These are phyloP conservation scores for Fusarium sterilihyphosum DNA, from an alignment of 2,329 filamentous ascomycete genomes.

Conservation along the genomic window DNA sequence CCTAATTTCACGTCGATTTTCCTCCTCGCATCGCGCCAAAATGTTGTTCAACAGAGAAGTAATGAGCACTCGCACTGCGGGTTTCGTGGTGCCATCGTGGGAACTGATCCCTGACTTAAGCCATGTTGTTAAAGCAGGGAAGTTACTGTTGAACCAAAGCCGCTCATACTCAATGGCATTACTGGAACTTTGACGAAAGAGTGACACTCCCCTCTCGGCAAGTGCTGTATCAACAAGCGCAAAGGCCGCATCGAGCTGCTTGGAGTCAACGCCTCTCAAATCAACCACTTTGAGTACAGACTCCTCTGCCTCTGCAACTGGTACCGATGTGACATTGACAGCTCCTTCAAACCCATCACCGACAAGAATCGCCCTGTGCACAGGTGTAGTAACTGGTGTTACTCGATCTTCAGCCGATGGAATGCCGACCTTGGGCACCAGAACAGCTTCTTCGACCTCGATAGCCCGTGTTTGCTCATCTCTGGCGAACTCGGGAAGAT, in stretches of 20 bases:
- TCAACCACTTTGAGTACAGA: slow-evolving; percentile 68
- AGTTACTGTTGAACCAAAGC: slow-evolving; percentile 77
- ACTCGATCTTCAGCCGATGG: slow-evolving; percentile 71
- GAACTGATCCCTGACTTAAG: slow-evolving; percentile 61
- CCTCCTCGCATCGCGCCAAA: slow-evolving; percentile 59
- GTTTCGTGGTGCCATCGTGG: slow-evolving; percentile 64
- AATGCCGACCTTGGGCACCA: slow-evolving; percentile 81
- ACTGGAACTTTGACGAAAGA: slow-evolving; percentile 74
- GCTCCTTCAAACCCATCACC: slow-evolving; percentile 77
- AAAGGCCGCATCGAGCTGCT: slow-evolving; percentile 55
- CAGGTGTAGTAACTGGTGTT: slow-evolving; percentile 78
- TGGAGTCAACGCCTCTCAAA: slow-evolving; percentile 56
- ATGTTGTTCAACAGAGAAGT: slow-evolving; percentile 71
- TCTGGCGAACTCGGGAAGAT: slow-evolving; percentile 49
- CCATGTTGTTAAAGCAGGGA: slow-evolving; percentile 74
- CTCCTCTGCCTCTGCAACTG: slow-evolving; percentile 50
- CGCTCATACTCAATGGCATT: slow-evolving; percentile 78
- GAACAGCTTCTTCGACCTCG: slow-evolving; percentile 69
- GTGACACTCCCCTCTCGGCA: slow-evolving; percentile 70
- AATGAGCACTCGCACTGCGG: slow-evolving; percentile 73
- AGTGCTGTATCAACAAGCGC: slow-evolving; percentile 70
- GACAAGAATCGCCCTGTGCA: slow-evolving; percentile 83
- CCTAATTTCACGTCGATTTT: slow-evolving; percentile 50
- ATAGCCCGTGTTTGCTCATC: slow-evolving; percentile 47
- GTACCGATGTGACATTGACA: slow-evolving; percentile 59